Base-by-base conservation (phyloP, 2,329 filamentous ascomycete species). In the Colletotrichum orbiculare region DNA sequence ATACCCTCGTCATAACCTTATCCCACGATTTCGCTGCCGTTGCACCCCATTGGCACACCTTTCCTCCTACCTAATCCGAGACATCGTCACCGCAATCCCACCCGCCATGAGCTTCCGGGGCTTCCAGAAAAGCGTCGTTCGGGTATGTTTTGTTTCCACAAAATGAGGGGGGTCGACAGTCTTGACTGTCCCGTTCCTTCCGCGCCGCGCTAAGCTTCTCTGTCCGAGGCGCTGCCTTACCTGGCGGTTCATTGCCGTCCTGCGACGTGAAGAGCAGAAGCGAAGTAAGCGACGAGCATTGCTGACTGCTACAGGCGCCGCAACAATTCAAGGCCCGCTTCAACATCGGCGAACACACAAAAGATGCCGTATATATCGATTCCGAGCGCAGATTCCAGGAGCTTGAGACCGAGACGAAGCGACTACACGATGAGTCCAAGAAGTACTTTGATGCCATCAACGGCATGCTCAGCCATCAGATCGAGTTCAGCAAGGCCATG, bases 371-470 rank as follows among this genome's bases (percentile, higher is more conserved):
- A 74, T 99, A 97, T 78, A 89, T 92, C 68, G 96, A 99, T 79
- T 93, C 96, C 69, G 96, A 99, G 77, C 89, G 94, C 68, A 90
- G 96, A 53, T 99, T 98, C 76, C 85, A 93, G 69, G 96, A 99
- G 81, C 87, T 99, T 69, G 96, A 99, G 80, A 91, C 84, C 70
- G 94, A 99, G 82, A 98, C 96, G 41, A 98, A 97, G 85, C 95
- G 92, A 79, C 89, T 97, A 37, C 95, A 98, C 80, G 93, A 97
- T 82, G 95, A 98, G 80, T 97, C 93, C 61, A 92, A 94, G 78
- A 97, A 97, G 82, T 99, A 99, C 79, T 97, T 97, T 73, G 90
- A 97, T 58, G 93, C 96, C 76, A 97, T 99, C 82, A 97, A 98
- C 81, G 92, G 91, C 84, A 99, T 99, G 96, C 87, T 99, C 73